Percentiles rank a stretch among this genome's conserved stretches.
These are phyloP conservation scores for Tieghemostelium lacteum DNA, from an alignment of 78 protist species.

Conservation along the genomic window DNA sequence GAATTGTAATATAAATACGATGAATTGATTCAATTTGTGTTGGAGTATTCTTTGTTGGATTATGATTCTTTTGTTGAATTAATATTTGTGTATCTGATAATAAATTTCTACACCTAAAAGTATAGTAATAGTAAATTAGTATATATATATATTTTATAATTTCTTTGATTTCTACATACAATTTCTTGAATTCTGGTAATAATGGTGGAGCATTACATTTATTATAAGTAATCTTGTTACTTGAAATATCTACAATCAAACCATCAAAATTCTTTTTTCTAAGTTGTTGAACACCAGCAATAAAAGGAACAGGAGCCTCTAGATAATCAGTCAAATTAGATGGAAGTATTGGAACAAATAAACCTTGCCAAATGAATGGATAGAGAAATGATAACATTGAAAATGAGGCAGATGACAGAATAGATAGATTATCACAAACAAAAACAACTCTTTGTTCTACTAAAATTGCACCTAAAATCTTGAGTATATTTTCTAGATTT, in stretches of 20 bases:
- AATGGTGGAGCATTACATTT: constrained; percentile 24
- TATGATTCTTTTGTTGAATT: constrained; percentile 36
- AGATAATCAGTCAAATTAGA: constrained; percentile 27
- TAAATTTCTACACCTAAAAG: constrained; percentile 31
- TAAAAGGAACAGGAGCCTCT: constrained; percentile 73
- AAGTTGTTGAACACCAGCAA: constrained; percentile 37
- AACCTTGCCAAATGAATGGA: constrained; percentile 80
- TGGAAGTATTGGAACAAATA: constrained; percentile 71
- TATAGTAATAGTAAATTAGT: too few species aligned
- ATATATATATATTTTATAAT: neutral
- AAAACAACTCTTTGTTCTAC: constrained; percentile 74
- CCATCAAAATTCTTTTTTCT: constrained; percentile 61
- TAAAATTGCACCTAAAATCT: constrained; percentile 57
- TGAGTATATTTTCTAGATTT: constrained; percentile 48
- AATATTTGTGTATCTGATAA: constrained; percentile 14
- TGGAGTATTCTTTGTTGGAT: constrained; percentile 56
- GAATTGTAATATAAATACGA: constrained; percentile 41
- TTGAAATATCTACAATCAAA: constrained; percentile 31
- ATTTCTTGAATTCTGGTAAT: constrained; percentile 51
- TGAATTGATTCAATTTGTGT: constrained; percentile 57
- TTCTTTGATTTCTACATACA: constrained; percentile 14
- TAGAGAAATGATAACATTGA: constrained; percentile 44
- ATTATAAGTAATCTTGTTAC: constrained; percentile 39
- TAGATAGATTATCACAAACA: constrained; percentile 61
- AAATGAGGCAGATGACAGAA: constrained; percentile 54